A percentile compares a stretch with the other conserved stretches of the same genome.
Evolutionary conservation across 1,139 yeast species (phyloP).

Genomic region (Saccharomyces pastorianus): DNA sequence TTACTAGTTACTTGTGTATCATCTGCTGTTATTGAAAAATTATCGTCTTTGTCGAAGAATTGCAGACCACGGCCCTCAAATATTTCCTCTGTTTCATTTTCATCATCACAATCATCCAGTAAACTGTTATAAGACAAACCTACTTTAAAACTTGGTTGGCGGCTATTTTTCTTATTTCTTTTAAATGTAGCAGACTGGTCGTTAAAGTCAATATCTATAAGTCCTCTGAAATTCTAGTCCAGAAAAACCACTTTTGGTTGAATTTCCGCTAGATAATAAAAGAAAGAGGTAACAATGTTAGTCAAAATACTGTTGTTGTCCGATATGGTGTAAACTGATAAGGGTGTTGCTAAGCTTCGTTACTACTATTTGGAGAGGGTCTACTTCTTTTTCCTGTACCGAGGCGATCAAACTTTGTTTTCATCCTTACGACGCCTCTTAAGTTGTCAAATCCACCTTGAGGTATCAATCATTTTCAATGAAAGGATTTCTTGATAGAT

Average conservation of each 20-base stretch:
- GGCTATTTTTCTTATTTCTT: constrained; percentile 3
- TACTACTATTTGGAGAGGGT: neutral
- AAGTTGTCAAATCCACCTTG: neutral
- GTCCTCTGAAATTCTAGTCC: neutral
- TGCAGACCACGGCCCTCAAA: constrained; percentile 1
- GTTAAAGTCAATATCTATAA: neutral
- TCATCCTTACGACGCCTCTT: neutral
- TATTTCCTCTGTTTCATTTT: constrained; percentile 3
- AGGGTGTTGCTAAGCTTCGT: neutral
- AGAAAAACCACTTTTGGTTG: neutral
- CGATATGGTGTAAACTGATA: neutral
- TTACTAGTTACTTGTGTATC: constrained; percentile 10
- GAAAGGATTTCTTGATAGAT: neutral
- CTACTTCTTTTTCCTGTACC: constrained; percentile 2
- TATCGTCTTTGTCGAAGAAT: constrained; percentile 1
- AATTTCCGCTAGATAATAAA: neutral
- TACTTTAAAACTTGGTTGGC: constrained; percentile 17
- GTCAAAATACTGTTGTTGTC: neutral
- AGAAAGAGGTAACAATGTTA: neutral
- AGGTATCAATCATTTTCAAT: neutral
- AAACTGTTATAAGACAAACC: constrained; percentile 18
- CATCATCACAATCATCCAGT: constrained; percentile 18
- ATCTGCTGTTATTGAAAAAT: constrained; percentile 10
- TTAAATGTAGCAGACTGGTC: neutral
- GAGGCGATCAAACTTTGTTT: constrained; percentile 4